Evolutionary conservation across 1,284 basidiomycete species (phyloP), one percentile per base, ranked within the genome.

Genomic region (Cryptococcus sp.): DNA sequence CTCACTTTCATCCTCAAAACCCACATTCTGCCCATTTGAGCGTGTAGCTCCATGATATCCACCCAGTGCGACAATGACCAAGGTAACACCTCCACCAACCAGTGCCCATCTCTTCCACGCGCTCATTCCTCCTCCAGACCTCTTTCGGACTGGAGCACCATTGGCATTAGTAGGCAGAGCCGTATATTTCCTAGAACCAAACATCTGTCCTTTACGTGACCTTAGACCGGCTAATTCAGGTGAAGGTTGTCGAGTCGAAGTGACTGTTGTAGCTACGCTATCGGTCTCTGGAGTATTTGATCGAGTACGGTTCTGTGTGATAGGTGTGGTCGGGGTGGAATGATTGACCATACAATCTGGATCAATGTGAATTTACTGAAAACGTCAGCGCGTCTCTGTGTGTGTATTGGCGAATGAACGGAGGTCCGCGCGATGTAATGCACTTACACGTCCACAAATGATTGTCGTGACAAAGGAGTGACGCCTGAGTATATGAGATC

Each of bases 31-130:
- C 19, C 32, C 48, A 19, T 22, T 50, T 24, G 18, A 46, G 37
- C 14, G 34, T 13, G 16, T 19, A 39, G 19, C 45, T 28, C 16
- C 55, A 25, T 39, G 47, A 34, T 54, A 67, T 19, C 36, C 36
- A 2, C 58, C 60, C 18, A 65, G 32, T 2, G 54, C 57, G 36
- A 73, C 44, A 14, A 71, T 39, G 24, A 64, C 46, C 36, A 59
- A 42, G 0, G 60, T 43, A 23, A 54, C 59, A 10, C 58, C 52
- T 7, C 49, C 52, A 25, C 54, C 64, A 28, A 72, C 52, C 23
- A 67, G 21, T 1, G 56, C 62, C 37, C 63, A 75, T 43, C 67
- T 56, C 52, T 71, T 74, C 70, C 70, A 73, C 1, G 55, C 52
- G 9, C 63, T 45, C 37, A 70, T 31, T 11, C 70, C 67, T 22